Conservation (phyloP, 352 stramenopile genomes). For the Phytophthora sansomeana region DNA sequence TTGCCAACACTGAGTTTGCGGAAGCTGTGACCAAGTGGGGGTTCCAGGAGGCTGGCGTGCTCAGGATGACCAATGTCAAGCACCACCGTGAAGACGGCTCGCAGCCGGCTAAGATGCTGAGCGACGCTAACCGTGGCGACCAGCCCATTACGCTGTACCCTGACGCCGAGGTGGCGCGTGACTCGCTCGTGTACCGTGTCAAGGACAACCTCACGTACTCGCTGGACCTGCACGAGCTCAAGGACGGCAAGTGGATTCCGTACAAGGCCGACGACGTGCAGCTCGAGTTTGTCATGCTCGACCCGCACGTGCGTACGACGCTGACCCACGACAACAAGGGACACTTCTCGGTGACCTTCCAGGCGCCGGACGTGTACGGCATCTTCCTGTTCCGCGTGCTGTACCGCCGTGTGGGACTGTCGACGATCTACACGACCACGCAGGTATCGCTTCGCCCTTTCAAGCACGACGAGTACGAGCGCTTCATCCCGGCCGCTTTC, state of each 20-base stretch:
- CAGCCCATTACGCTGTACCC: conserved; percentile 92
- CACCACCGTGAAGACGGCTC: conserved; percentile 88
- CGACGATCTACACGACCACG: conserved; percentile 87
- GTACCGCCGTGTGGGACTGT: conserved; percentile 90
- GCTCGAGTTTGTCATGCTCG: conserved; percentile 96
- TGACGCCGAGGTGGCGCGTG: conserved; percentile 83
- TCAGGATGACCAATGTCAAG: conserved; percentile 88
- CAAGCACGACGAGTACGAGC: conserved; percentile 96
- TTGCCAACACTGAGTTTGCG: conserved; percentile 82
- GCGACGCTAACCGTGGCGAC: conserved; percentile 86
- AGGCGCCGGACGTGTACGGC: conserved; percentile 92
- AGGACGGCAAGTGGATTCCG: conserved; percentile 77
- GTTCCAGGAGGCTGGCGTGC: conserved; percentile 89
- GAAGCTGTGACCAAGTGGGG: conserved; percentile 83
- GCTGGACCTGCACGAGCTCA: conserved; percentile 90
- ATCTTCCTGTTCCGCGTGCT: conserved; percentile 95
- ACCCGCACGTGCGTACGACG: conserved; percentile 92
- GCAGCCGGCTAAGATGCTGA: conserved; percentile 89
- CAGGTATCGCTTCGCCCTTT: conserved; percentile 94
- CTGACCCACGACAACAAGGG: conserved; percentile 75
- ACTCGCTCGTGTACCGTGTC: conserved; percentile 94
- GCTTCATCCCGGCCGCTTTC: conserved; percentile 93
- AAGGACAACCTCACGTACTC: conserved; percentile 95
- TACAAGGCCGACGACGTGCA: conserved; percentile 89
- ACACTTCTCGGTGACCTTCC: conserved; percentile 88